Evolutionary conservation across 2,329 filamentous ascomycete species (phyloP).

Genomic region (Herpotrichia juniperi): DNA sequence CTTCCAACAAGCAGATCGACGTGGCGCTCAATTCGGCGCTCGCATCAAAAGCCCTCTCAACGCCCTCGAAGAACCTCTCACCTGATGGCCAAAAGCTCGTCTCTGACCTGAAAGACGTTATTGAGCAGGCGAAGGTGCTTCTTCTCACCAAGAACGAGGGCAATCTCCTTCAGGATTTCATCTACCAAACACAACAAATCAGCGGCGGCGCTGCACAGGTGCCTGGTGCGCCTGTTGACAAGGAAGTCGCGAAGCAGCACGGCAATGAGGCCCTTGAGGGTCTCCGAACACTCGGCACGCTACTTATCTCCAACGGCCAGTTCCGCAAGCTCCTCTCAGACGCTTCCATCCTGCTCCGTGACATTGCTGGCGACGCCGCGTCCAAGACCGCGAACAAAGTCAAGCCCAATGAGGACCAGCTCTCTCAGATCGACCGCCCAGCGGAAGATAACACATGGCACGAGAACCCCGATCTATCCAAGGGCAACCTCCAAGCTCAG

Average conservation of each 20-base stretch:
- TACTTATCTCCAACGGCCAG: slow-evolving; percentile 94
- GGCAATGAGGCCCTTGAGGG: slow-evolving; percentile 84
- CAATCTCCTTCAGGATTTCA: slow-evolving; percentile 93
- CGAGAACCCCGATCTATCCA: slow-evolving; percentile 78
- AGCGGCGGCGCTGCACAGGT: slow-evolving; percentile 65
- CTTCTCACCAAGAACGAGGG: slow-evolving; percentile 94
- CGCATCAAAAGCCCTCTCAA: slow-evolving; percentile 70
- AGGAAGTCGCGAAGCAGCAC: slow-evolving; percentile 80
- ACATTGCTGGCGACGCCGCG: slow-evolving; percentile 91
- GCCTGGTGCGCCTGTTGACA: slow-evolving; percentile 73
- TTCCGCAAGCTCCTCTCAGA: slow-evolving; percentile 89
- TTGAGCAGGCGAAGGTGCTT: slow-evolving; percentile 83
- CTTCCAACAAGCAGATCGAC: slow-evolving; percentile 96
- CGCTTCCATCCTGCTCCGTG: slow-evolving; percentile 78
- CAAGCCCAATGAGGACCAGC: slow-evolving; percentile 77
- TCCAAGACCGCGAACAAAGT: slow-evolving; percentile 76
- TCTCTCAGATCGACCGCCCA: slow-evolving; percentile 78
- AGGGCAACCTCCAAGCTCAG: slow-evolving; percentile 71
- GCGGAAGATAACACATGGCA: slow-evolving; percentile 95
- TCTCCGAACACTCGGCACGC: slow-evolving; percentile 82
- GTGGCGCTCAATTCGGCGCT: slow-evolving; percentile 90
- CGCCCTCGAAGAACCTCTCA: slow-evolving; percentile 78
- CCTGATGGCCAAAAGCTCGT: slow-evolving; percentile 81
- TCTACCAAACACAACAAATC: slow-evolving; percentile 88
- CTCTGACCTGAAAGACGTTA: slow-evolving; percentile 76